Conservation (phyloP, 129 eudicot genomes). For the Apium graveolens region DNA sequence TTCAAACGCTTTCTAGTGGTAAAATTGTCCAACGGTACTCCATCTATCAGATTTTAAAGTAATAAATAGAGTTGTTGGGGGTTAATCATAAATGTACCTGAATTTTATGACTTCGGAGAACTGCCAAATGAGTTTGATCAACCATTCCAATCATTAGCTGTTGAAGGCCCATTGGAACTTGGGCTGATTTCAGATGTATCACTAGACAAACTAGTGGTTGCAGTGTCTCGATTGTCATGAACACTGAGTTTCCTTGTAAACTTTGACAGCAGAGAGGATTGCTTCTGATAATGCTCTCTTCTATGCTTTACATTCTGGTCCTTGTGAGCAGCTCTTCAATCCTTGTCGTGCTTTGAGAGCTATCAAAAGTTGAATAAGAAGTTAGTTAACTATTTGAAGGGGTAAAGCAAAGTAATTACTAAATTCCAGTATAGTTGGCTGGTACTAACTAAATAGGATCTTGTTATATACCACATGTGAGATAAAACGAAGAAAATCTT, state of each 20-base stretch:
- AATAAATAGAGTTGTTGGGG: too few relatives aligned
- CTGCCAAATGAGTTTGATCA: conserved; percentile 29
- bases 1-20: too few relatives aligned
- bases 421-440: background rate
- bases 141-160: conserved; percentile 96
- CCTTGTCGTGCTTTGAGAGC: conserved; percentile 75
- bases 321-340: conserved; percentile 88
- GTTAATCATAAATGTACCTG: too few relatives aligned
- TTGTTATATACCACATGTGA: too few relatives aligned
- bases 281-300: conserved; percentile 78
- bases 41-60: too few relatives aligned
- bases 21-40: too few relatives aligned
- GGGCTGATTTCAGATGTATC: conserved; percentile 62
- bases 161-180: conserved; percentile 44
- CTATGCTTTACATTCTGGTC: conserved; percentile 80
- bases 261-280: conserved; percentile 86
- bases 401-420: background rate
- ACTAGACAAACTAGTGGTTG: conserved; percentile 52
- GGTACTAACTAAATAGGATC: background rate
- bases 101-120: too few relatives aligned
- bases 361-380: conserved; percentile 18
- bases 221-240: conserved; percentile 91
- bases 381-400: background rate
- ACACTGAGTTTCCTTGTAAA: conserved; percentile 81
- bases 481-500: background rate